Percentiles rank a stretch among this genome's conserved stretches.
phyloP scores from a whole-genome alignment of 179 eudicot species.

The Carnegiea gigantea region DNA sequence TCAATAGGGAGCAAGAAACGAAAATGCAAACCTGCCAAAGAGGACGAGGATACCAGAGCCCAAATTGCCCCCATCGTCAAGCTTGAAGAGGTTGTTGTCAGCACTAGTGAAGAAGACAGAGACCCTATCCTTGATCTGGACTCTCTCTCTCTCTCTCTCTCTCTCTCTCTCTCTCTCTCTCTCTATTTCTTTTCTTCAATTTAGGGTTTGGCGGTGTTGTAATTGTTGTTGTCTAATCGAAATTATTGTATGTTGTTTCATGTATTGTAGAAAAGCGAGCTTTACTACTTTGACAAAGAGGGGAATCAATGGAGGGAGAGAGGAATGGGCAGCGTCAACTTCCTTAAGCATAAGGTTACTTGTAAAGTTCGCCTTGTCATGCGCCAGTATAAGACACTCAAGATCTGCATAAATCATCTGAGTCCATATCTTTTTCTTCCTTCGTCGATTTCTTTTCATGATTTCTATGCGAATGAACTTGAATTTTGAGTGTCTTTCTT shows the following conservation, averaged over 20 bases:
- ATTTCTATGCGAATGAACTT: background rate
- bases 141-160: background rate
- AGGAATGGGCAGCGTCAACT: slow-evolving; percentile 76
- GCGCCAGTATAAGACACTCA: slow-evolving; percentile 91
- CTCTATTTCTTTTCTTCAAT: background rate
- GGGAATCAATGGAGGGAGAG: slow-evolving; percentile 97
- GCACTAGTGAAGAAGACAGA: slow-evolving; percentile 82
- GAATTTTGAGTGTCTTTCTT: no score
- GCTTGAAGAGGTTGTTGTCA: slow-evolving; percentile 71
- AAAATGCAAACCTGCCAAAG: slow-evolving; percentile 46
- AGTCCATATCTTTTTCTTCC: slow-evolving; percentile 33
- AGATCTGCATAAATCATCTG: slow-evolving; percentile 92
- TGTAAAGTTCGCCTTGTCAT: slow-evolving; percentile 85
- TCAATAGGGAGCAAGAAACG: slow-evolving; percentile 34
- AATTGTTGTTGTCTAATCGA: background rate
- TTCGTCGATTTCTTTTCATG: background rate
- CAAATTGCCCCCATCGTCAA: slow-evolving; percentile 71
- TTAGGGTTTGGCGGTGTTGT: slow-evolving; percentile 13
- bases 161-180: background rate
- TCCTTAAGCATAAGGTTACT: slow-evolving; percentile 71
- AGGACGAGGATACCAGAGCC: slow-evolving; percentile 88
- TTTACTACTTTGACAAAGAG: slow-evolving; percentile 88
- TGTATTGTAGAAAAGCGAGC: slow-evolving; percentile 56
- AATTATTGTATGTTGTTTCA: background rate
- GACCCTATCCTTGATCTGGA: slow-evolving; percentile 74